Evolutionary conservation across 2,329 filamentous ascomycete species (phyloP).

Genomic region (Sporothrix phasma): DNA sequence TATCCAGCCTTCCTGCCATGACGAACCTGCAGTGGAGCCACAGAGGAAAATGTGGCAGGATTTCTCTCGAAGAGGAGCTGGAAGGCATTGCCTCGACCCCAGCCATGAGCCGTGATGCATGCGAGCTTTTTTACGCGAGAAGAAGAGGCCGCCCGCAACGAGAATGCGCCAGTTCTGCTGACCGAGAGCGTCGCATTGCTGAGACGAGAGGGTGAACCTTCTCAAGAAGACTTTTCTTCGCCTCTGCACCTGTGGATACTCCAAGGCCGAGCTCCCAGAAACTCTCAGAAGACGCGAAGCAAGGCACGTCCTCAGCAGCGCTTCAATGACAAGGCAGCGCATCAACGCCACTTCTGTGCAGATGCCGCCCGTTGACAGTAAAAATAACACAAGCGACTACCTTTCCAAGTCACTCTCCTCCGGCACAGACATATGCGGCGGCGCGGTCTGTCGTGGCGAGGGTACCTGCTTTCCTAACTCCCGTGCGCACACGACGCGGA

Average conservation of each 20-base stretch:
- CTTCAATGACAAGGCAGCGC: not conserved
- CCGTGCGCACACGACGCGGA: too few species aligned
- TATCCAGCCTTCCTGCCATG: too few species aligned
- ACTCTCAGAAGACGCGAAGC: not conserved
- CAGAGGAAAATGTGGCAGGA: conserved; percentile 5
- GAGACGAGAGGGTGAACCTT: conserved; percentile 8
- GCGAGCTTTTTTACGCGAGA: conserved; percentile 9
- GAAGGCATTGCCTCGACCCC: conserved; percentile 18
- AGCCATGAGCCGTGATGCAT: conserved; percentile 3
- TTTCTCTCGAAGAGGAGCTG: conserved; percentile 18
- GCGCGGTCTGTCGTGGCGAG: too few species aligned
- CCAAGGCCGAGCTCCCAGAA: not conserved
- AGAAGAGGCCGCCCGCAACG: not conserved
- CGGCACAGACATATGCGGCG: too few species aligned
- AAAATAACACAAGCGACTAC: too few species aligned
- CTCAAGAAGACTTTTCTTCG: not conserved
- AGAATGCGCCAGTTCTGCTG: conserved; percentile 1
- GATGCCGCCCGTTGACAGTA: too few species aligned
- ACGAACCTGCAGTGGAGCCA: not conserved
- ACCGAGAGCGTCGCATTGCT: conserved; percentile 11
- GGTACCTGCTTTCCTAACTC: too few species aligned
- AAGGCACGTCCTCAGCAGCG: not conserved
- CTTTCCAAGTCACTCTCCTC: too few species aligned
- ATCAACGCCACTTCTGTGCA: too few species aligned
- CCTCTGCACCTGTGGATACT: not conserved